phyloP scores from a whole-genome alignment of 129 eudicot species.

The Chrysanthemum lavandulifolium region DNA sequence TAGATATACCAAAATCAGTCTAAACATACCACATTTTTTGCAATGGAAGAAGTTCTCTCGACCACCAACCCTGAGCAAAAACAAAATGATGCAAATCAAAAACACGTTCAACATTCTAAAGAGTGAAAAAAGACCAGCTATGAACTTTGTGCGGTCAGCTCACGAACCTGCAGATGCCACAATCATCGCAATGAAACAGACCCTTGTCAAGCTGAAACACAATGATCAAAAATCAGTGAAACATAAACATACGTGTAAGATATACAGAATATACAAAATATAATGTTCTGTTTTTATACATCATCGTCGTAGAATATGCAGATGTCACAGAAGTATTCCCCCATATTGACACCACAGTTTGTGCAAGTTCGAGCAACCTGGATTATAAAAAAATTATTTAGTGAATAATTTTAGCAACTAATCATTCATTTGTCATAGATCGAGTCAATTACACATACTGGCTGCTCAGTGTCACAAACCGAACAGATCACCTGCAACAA shows the following conservation, averaged over 20 bases:
- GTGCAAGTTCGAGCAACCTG: slow-evolving; percentile 81
- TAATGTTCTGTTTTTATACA: slow-evolving; percentile 35
- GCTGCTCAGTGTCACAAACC: slow-evolving; percentile 96
- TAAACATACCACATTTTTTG: slow-evolving; percentile 79
- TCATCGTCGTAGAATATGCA: slow-evolving; percentile 98
- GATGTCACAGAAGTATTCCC: slow-evolving; percentile 84
- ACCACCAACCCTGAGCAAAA: slow-evolving; percentile 72
- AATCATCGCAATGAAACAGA: slow-evolving; percentile 90
- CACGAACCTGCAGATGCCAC: slow-evolving; percentile 97
- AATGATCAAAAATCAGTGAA: slow-evolving; percentile 3
- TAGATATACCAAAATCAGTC: neutral
- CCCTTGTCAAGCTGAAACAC: slow-evolving; percentile 66
- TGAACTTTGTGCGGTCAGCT: neutral
- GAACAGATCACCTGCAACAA: slow-evolving; percentile 82
- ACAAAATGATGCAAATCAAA: neutral
- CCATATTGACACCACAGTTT: slow-evolving; percentile 96
- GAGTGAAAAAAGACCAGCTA: neutral
- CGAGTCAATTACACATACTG: slow-evolving; percentile 42
- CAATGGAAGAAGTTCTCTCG: slow-evolving; percentile 91
- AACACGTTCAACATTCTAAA: neutral
- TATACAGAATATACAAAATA: neutral
- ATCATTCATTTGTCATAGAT: neutral
- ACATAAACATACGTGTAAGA: neutral
- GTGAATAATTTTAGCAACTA: neutral
- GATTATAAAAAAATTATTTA: neutral